Evolutionary conservation across 495 filamentous ascomycete species (phyloP).

Genomic region (Lasiosphaeriaceae sp.): DNA sequence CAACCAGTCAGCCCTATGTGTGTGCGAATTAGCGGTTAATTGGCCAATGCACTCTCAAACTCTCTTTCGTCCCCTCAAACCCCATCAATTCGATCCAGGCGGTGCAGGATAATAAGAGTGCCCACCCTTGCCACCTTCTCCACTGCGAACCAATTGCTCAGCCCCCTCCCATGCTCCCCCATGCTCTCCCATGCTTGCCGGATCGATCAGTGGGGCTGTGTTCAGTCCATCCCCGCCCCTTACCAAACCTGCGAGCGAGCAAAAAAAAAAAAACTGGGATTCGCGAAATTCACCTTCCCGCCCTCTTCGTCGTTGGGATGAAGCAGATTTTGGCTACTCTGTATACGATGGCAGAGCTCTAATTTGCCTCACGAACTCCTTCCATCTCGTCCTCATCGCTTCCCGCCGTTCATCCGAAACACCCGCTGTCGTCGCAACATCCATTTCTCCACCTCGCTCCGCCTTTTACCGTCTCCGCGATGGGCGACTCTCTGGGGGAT

Average conservation of each 20-base stretch:
- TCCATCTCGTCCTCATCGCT: neutral
- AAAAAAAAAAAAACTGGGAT: neutral
- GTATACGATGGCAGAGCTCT: too few species aligned
- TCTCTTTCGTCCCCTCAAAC: too few species aligned
- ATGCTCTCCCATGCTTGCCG: neutral
- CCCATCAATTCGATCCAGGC: too few species aligned
- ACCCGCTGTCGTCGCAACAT: neutral
- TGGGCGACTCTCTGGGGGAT: conserved; percentile 26
- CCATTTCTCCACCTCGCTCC: conserved; percentile 8
- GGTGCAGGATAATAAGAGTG: too few species aligned
- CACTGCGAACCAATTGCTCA: neutral
- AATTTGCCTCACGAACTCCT: neutral
- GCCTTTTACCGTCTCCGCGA: conserved; percentile 13
- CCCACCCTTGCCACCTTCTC: neutral
- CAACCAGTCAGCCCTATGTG: too few species aligned
- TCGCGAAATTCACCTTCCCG: too few species aligned
- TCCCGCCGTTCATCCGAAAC: too few species aligned
- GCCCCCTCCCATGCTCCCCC: neutral
- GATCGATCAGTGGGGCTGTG: neutral
- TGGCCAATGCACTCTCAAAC: too few species aligned
- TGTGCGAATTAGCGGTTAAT: too few species aligned
- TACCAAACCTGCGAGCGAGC: neutral
- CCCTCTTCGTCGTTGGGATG: too few species aligned
- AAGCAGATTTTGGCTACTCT: too few species aligned
- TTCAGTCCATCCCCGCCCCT: neutral